A percentile compares a stretch with the other conserved stretches of the same genome.
Conservation (phyloP, 768 basidiomycete species). For the Pleurotus tuoliensis region DNA sequence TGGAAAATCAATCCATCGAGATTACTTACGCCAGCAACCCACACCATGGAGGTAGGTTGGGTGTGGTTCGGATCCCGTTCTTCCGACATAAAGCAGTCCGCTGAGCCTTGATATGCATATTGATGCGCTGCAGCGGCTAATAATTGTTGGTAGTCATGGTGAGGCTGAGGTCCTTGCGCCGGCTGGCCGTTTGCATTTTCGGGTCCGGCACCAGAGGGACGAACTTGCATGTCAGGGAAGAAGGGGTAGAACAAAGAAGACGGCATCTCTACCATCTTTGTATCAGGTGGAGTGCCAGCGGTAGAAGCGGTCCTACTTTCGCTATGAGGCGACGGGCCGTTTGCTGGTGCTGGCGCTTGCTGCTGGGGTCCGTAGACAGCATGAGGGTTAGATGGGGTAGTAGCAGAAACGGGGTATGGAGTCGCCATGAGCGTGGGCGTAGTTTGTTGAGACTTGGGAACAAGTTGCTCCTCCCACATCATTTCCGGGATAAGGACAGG, state of each 20-base stretch:
- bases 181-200: slow-evolving; percentile 5
- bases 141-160: slow-evolving; percentile 47
- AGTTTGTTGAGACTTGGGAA: slow-evolving; percentile 34
- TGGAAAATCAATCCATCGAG: slow-evolving; percentile 4
- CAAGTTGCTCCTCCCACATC: slow-evolving; percentile 48
- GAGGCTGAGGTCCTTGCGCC: slow-evolving; percentile 14
- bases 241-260: slow-evolving; percentile 74
- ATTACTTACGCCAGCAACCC: slow-evolving; percentile 42
- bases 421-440: slow-evolving; percentile 37
- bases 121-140: slow-evolving; percentile 58
- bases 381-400: slow-evolving; percentile 16
- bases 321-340: slow-evolving; percentile 24
- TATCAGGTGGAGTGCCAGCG: slow-evolving; percentile 31
- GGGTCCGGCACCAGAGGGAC: slow-evolving; percentile 15
- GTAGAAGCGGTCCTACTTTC: slow-evolving; percentile 20
- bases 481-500: slow-evolving; percentile 48
- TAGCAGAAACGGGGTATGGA: slow-evolving; percentile 26
- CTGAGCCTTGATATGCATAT: slow-evolving; percentile 48
- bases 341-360: slow-evolving; percentile 23
- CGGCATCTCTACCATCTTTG: slow-evolving; percentile 62
- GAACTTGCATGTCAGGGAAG: slow-evolving; percentile 48
- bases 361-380: slow-evolving; percentile 32
- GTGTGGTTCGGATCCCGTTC: slow-evolving; percentile 46
- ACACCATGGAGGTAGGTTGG: slow-evolving; percentile 20
- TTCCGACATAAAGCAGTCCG: slow-evolving; percentile 67